phyloP scores from a whole-genome alignment of 2,329 filamentous ascomycete genomes.

The Nectriaceae sp. region DNA sequence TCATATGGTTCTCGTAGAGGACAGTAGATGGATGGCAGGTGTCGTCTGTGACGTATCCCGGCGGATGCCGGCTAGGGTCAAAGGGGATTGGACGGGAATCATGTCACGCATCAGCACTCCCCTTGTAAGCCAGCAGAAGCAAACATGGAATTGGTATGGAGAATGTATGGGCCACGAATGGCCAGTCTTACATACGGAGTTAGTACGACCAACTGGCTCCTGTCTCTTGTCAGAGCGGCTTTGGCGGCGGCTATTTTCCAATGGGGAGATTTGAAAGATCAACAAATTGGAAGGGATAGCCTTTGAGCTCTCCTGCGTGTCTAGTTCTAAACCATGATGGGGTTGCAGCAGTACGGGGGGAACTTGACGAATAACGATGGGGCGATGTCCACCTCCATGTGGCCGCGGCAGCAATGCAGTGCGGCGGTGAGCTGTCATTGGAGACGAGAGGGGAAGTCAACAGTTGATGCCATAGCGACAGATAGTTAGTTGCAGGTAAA shows the following conservation, averaged over 20 bases:
- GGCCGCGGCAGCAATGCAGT: slow-evolving; percentile 3
- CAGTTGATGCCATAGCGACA: slow-evolving; percentile 30
- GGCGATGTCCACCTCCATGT: neutral
- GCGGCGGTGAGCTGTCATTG: slow-evolving; percentile 19
- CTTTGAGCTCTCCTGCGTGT: neutral
- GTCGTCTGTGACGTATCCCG: too few species aligned
- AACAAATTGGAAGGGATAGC: neutral
- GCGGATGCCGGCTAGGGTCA: neutral
- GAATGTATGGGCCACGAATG: neutral
- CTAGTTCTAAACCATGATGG: neutral
- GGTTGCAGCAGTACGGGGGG: neutral
- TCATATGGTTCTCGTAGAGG: too few species aligned
- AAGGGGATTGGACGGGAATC: too few species aligned
- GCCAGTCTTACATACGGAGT: neutral
- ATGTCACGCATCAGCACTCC: too few species aligned
- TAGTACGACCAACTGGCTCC: neutral
- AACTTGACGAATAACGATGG: neutral
- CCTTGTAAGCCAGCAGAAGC: neutral
- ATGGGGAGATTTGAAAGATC: neutral
- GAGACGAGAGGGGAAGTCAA: slow-evolving; percentile 16
- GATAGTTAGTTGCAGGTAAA: slow-evolving; percentile 28
- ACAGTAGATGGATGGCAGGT: too few species aligned
- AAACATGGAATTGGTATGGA: neutral
- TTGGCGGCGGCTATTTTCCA: neutral
- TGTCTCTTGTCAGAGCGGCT: neutral